These are phyloP conservation scores for Pogostemon cablin DNA, from an alignment of 257 asterid species.

Conservation along the genomic window DNA sequence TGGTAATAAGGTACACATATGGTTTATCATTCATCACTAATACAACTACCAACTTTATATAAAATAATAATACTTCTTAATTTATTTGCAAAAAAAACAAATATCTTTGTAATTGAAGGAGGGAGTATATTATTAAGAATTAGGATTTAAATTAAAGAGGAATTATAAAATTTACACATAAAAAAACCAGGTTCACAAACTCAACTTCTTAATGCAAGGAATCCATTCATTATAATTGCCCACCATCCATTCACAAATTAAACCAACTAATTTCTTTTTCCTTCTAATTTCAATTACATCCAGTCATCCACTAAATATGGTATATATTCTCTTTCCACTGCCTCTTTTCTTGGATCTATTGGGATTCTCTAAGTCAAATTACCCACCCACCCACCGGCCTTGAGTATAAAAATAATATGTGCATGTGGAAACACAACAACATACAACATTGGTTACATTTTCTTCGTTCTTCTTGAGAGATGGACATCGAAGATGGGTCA, in stretches of 20 bases:
- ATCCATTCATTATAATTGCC: conserved; percentile 40
- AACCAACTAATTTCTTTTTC: conserved; percentile 28
- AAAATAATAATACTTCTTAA: no score
- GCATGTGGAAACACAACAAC: not conserved
- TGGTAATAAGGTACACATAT: no score
- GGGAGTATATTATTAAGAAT: no score
- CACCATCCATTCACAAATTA: conserved; percentile 46
- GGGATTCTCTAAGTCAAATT: conserved; percentile 51
- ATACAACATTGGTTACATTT: conserved; percentile 11
- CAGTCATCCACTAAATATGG: conserved; percentile 55
- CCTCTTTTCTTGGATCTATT: conserved; percentile 30
- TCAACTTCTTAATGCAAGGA: conserved; percentile 29
- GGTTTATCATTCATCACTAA: no score
- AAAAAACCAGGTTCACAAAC: no score
- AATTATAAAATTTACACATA: no score
- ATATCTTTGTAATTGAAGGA: no score
- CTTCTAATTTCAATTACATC: conserved; percentile 38
- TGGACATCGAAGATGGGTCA: conserved; percentile 66
- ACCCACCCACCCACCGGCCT: not conserved
- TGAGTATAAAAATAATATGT: conserved; percentile 5
- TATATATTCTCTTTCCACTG: not conserved
- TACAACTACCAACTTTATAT: no score
- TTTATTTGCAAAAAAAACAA: no score
- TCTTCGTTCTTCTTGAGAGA: not conserved
- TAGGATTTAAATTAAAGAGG: no score